Base-by-base conservation (phyloP, 2,329 filamentous ascomycete species). In the Thelonectria rubi region DNA sequence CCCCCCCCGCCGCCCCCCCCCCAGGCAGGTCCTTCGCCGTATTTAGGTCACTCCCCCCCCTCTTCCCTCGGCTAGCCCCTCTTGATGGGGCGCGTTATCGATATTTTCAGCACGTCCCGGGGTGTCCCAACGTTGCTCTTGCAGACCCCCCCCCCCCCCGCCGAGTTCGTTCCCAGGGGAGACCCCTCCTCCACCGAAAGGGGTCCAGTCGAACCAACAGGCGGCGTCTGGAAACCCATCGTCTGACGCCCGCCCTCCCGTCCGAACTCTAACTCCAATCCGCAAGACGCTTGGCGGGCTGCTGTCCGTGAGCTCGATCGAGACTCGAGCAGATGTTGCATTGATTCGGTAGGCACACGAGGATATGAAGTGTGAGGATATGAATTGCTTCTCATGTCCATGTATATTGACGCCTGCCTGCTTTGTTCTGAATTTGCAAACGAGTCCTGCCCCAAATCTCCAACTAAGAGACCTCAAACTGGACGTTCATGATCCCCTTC, bases 101-200 rank as follows among this genome's bases (percentile, higher is more conserved):
- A 55, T 46, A 50, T n/a, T 62, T 55, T 59, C 60, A 52, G 40
- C 49, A 37, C 47, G 51, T 62, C 60, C 58, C 60, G 60, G 58
- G 60, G 60, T 20, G 26, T 37, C 39, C 42, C 40, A 40, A 18
- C 12, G 30, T 30, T 49, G 55, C 32, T 26, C 24, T 14, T 32
- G 11, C 17, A 20, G n/a, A n/a, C n/a, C n/a, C n/a, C n/a, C n/a
- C n/a, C n/a, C n/a, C 26, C 7, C 26, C 26, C 26, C 5, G 4
- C 21, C 21, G 10, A 30, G 26, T 30, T 30, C 26, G 4, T 30
- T 30, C 26, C 26, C 26, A 30, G 26, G 26, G 26, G 26, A 30
- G 26, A 30, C 26, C 26, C 26, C 26, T 30, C 26, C 26, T 30
- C 26, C 58, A 64, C 62, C 59, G 56, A 26, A 60, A 37, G 12